Conservation (phyloP, 768 basidiomycete species). For the Boletus pseudopeckii region DNA sequence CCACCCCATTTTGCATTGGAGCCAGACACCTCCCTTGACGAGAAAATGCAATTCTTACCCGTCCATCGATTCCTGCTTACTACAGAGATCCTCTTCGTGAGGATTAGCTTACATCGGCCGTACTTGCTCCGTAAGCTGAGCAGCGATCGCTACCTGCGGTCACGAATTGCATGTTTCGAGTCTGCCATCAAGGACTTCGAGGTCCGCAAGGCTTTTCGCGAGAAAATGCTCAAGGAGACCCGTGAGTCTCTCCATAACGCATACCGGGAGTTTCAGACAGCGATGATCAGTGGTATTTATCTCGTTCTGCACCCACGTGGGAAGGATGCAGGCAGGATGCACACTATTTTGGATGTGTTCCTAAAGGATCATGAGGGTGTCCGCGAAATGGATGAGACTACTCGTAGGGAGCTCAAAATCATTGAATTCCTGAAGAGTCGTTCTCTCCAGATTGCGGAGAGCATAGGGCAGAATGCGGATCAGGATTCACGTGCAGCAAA, state of each 20-base stretch:
- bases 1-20: constrained; percentile 77
- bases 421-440: constrained; percentile 78
- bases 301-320: constrained; percentile 77
- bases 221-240: constrained; percentile 57
- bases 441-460: constrained; percentile 50
- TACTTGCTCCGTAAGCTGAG: constrained; percentile 75
- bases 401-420: constrained; percentile 76
- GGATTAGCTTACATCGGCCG: constrained; percentile 82
- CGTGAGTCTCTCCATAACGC: constrained; percentile 73
- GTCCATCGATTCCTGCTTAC: constrained; percentile 86
- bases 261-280: constrained; percentile 84
- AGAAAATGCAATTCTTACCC: constrained; percentile 59
- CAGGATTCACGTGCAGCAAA: constrained; percentile 8
- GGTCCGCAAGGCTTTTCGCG: constrained; percentile 67
- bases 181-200: constrained; percentile 85
- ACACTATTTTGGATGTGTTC: constrained; percentile 74
- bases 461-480: constrained; percentile 21
- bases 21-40: constrained; percentile 77
- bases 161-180: constrained; percentile 85
- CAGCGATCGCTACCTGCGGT: constrained; percentile 78
- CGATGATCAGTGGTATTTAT: constrained; percentile 88
- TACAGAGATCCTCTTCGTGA: constrained; percentile 85
- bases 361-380: constrained; percentile 51
- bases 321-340: constrained; percentile 66
- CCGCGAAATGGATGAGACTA: constrained; percentile 78